Base-by-base conservation (phyloP, 2,329 filamentous ascomycete genomes). In the Epichloe bromicola region DNA sequence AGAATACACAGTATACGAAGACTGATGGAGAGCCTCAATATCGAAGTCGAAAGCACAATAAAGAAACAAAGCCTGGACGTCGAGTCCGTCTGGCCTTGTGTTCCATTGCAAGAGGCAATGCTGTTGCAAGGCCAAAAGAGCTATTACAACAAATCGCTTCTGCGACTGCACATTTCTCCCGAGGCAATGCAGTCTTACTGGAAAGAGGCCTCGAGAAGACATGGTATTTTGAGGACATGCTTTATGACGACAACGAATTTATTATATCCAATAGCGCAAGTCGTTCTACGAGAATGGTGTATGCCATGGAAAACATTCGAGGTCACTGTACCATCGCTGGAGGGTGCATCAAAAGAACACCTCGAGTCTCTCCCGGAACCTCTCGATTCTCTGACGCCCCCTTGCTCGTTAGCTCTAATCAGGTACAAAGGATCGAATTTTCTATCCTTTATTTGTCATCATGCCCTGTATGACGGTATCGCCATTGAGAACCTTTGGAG, bases 91-190 rank as follows among this genome's bases (percentile, higher is more conserved):
- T 67, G 90, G 5, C 89, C 89, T 1, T 95, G 90, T 61, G 94
- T 88, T 1, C 86, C 89, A 1, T 69, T 96, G 0, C 90, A 96
- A 63, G 86, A 94, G 68, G 85, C 84, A 1, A 95, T 95, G 88
- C 71, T 95, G 0, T 77, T 79, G 8, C 59, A 70, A 55, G 65
- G 65, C 1, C 63, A 69, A 11, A 66, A 67, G 1, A 73, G 80
- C 2, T 95, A 95, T 62, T 80, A 77, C 59, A 95, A 95, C 62
- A 78, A 78, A 46, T 79, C 87, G 51, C 65, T 83, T 0, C 77
- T 95, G 54, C 71, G 74, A 5, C 61, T 94, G 6, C 67, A 65
- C 4, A 70, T 73, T 1, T 65, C 80, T 36, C 53, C 77, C 0
- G 57, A 66, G 1, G 65, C 59, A 0, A 70, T 95, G 46, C 71